Conservation (phyloP, 148 eudicot genomes). For the Rhododendron henanense region DNA sequence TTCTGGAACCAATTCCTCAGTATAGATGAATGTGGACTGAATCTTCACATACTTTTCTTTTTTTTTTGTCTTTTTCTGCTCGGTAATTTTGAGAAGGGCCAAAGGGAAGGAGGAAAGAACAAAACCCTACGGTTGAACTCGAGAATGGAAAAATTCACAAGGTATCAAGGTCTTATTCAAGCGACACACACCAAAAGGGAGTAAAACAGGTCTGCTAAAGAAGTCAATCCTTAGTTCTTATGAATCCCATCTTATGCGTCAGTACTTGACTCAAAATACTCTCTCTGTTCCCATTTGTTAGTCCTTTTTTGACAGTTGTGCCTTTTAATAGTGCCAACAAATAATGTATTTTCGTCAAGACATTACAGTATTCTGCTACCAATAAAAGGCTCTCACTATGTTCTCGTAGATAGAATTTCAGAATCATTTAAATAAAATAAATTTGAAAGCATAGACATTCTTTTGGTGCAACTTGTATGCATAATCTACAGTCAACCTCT, state of each 20-base stretch:
- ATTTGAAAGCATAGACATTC: background rate
- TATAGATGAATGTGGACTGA: background rate
- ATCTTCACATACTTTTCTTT: background rate
- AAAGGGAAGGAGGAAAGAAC: slow-evolving; percentile 26
- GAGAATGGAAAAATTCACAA: slow-evolving; percentile 22
- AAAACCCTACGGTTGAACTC: slow-evolving; percentile 23
- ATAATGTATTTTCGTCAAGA: background rate
- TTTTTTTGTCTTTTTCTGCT: background rate
- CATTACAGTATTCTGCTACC: background rate
- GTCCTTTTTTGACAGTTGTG: background rate
- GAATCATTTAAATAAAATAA: background rate
- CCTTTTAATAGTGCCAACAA: background rate
- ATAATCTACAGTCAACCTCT: background rate
- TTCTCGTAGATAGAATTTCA: background rate
- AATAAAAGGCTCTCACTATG: background rate
- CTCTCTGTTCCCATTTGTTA: background rate
- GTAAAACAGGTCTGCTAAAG: slow-evolving; percentile 25
- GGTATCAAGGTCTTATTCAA: slow-evolving; percentile 12
- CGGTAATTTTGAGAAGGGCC: slow-evolving; percentile 12
- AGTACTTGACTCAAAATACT: background rate
- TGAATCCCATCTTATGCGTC: background rate
- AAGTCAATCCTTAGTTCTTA: background rate
- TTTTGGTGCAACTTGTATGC: no score
- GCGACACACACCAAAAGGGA: slow-evolving; percentile 10
- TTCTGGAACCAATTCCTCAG: background rate